Evolutionary conservation across 23 red algal species (phyloP).

Genomic region (Gracilaria domingensis): DNA sequence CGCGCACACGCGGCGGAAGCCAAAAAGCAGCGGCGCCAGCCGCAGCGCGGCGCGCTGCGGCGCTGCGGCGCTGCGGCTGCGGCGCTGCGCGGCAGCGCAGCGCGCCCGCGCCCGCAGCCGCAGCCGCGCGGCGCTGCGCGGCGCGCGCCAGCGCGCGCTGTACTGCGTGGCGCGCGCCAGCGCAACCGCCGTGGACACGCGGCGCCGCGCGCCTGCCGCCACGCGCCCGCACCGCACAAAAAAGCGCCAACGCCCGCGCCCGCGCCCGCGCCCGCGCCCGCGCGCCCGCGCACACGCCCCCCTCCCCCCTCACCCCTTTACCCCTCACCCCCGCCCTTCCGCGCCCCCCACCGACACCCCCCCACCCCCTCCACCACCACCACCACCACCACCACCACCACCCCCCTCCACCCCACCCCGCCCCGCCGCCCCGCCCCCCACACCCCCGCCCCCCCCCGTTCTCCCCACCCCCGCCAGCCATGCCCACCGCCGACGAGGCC

Average conservation of each 20-base stretch:
- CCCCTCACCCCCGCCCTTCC: neutral
- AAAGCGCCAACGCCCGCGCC: too few relatives aligned
- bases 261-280: neutral
- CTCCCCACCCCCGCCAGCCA: neutral
- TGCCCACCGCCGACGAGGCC: slow-evolving; percentile 43
- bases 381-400: neutral
- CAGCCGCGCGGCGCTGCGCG: neutral
- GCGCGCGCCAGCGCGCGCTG: neutral
- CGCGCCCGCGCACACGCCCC: neutral
- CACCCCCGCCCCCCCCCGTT: neutral
- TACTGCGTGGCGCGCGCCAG: neutral
- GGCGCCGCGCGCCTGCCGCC: neutral
- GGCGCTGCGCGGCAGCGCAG: neutral
- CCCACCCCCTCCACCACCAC: neutral
- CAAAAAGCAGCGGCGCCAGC: neutral
- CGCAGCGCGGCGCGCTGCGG: neutral
- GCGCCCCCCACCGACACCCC: neutral
- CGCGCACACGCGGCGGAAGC: neutral
- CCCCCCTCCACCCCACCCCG: neutral
- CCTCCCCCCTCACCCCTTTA: neutral
- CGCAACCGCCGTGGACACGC: neutral
- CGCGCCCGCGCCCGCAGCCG: neutral
- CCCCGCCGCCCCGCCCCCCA: neutral
- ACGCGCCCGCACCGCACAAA: neutral
- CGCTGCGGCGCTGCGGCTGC: neutral